These are phyloP conservation scores for Clausena lansium DNA, from an alignment of 345 rosid genomes.

Conservation along the genomic window DNA sequence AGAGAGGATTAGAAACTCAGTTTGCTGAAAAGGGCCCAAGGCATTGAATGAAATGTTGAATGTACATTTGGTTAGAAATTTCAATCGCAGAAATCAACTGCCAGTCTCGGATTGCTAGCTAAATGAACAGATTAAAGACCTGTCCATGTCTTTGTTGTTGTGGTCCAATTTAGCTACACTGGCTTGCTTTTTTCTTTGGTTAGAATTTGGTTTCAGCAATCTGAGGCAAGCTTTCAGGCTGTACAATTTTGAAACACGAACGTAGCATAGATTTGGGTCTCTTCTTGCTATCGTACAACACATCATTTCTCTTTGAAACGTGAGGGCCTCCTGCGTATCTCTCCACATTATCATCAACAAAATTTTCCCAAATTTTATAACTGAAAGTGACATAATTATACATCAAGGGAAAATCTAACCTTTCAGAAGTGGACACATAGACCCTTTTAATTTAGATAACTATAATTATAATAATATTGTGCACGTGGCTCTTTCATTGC, in stretches of 20 bases:
- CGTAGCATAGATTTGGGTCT: background rate
- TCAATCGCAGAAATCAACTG: background rate
- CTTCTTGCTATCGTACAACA: background rate
- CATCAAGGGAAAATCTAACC: too few species aligned
- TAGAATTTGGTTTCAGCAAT: background rate
- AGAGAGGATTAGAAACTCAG: background rate
- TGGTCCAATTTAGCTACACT: background rate
- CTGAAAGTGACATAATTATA: background rate
- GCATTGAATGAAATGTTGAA: background rate
- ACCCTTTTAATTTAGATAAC: too few species aligned
- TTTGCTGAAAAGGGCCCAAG: background rate
- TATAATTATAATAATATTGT: too few species aligned
- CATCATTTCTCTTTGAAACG: background rate
- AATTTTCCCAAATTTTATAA: background rate
- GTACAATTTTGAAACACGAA: background rate
- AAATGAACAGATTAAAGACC: background rate
- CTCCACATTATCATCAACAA: background rate
- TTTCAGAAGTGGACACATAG: too few species aligned
- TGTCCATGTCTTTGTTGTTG: background rate
- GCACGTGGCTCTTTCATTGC: too few species aligned
- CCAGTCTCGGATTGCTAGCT: background rate
- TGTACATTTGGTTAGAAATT: background rate
- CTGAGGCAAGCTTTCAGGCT: background rate
- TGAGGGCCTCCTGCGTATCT: background rate
- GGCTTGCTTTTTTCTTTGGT: background rate